phyloP scores from a whole-genome alignment of 257 asterid species.

The Gynochthodes officinalis region DNA sequence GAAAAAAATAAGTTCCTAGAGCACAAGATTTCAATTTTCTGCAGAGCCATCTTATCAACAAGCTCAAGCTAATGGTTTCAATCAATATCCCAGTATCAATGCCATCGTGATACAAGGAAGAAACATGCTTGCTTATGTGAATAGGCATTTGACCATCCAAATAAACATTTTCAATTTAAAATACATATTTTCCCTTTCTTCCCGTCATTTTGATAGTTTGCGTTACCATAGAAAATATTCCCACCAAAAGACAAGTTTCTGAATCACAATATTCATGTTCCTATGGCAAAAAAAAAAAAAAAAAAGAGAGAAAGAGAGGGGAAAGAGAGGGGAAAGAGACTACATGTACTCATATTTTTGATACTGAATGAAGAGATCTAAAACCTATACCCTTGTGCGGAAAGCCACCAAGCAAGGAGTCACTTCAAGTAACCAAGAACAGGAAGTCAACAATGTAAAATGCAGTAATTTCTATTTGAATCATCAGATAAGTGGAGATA shows the following conservation, averaged over 20 bases:
- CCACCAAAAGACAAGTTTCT: neutral
- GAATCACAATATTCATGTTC: neutral
- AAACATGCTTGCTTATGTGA: neutral
- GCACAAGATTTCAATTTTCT: conserved; percentile 5
- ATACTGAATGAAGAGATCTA: neutral
- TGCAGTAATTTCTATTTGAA: neutral
- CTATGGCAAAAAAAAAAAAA: too few species aligned
- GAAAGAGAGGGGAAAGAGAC: too few species aligned
- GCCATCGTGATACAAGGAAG: neutral
- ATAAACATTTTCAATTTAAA: neutral
- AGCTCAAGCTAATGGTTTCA: neutral
- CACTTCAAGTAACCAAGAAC: neutral
- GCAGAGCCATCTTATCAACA: neutral
- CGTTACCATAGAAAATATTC: neutral
- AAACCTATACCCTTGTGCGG: neutral
- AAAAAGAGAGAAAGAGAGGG: neutral
- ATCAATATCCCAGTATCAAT: neutral
- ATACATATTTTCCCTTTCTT: neutral
- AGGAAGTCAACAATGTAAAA: neutral
- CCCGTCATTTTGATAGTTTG: neutral
- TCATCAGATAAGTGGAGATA: conserved; percentile 13
- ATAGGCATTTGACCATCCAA: neutral
- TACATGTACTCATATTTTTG: neutral
- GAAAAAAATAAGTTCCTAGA: neutral
- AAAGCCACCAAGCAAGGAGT: neutral